Base-by-base conservation (phyloP, 805 yeast genomes). In the Myxozyma lipomycoides region DNA sequence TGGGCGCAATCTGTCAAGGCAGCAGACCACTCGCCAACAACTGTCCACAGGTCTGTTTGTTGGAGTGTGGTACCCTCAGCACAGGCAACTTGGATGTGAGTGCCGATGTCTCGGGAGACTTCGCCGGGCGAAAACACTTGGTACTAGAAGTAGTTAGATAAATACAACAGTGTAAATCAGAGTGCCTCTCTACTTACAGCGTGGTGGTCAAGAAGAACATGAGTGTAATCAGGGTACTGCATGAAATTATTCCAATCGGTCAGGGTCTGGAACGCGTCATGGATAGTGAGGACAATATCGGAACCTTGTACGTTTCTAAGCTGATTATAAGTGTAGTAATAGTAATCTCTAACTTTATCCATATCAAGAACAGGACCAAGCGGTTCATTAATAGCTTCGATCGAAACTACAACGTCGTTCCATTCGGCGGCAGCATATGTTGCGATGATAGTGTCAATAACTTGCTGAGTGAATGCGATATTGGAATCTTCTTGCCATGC, bases 1-100 rank as follows among this genome's bases (percentile, higher is more conserved):
- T 75, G 75, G 4, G 93, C 79, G 73, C 97, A 90, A 70, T 90
- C 96, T 2, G 96, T 89, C 58, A 90, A 75, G 0, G 97, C 97
- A 10, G 89, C 95, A 22, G 86, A 74, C 86, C 91, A 90, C 72
- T 89, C 96, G 55, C 96, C 97, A 41, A 80, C 77, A 28, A 89
- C 74, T 47, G 78, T 77, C 86, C 91, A 85, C 67, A 84, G 48
- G 10, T 40, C 9, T 23, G 54, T 40, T 23, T 34, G 32, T 10
- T 63, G 51, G 36, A 76, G 70, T 45, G 69, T 65, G 51, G 67
- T 50, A 43, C 79, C 82, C 71, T 79, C 77, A 21, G 67, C 64
- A 64, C 84, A 79, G 2, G 83, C 81, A 37, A 70, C 63, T 30
- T 68, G 58, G 45, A 91, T 61, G 62, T 84, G 93, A 41, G 80